Evolutionary conservation across 805 yeast species (phyloP).

Genomic region (Kodamaea hsintzibuensis): DNA sequence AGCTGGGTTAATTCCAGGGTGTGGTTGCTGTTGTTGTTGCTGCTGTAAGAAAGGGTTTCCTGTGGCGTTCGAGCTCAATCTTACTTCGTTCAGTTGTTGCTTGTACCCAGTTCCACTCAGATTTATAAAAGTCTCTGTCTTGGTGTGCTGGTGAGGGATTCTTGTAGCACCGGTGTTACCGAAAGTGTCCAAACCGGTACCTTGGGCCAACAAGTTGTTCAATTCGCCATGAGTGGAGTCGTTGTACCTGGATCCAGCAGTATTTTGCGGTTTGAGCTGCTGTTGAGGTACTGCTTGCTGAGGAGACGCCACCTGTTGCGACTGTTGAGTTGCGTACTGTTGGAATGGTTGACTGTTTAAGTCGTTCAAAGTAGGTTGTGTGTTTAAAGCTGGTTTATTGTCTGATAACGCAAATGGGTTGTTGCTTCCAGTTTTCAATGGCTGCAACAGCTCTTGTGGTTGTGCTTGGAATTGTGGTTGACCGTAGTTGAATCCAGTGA

Average conservation of each 20-base stretch:
- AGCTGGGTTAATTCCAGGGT: slow-evolving; percentile 61
- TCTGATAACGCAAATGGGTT: slow-evolving; percentile 68
- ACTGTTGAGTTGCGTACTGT: slow-evolving; percentile 35
- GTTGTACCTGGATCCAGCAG: slow-evolving; percentile 36
- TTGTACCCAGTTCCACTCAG: slow-evolving; percentile 84
- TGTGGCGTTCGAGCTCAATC: slow-evolving; percentile 39
- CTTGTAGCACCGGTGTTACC: slow-evolving; percentile 84
- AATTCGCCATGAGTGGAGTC: slow-evolving; percentile 60
- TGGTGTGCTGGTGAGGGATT: slow-evolving; percentile 91
- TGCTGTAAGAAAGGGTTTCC: slow-evolving; percentile 57
- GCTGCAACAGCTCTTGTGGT: slow-evolving; percentile 42
- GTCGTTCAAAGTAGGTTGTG: slow-evolving; percentile 25
- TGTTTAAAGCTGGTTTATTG: slow-evolving; percentile 18
- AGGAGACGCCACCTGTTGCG: slow-evolving; percentile 19
- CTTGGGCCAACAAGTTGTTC: slow-evolving; percentile 75
- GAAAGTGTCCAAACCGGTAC: slow-evolving; percentile 91
- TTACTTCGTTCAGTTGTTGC: slow-evolving; percentile 42
- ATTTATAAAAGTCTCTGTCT: slow-evolving; percentile 75
- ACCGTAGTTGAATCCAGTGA: slow-evolving; percentile 30
- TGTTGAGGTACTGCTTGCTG: slow-evolving; percentile 21
- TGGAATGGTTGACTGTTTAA: slow-evolving; percentile 33
- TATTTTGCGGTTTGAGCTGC: slow-evolving; percentile 27
- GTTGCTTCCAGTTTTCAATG: slow-evolving; percentile 69
- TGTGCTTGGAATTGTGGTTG: slow-evolving; percentile 36
- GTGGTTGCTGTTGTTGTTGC: slow-evolving; percentile 17